Evolutionary conservation across 805 yeast species (phyloP), one percentile per base, ranked within the genome.

Genomic region (Myxozyma geophila): DNA sequence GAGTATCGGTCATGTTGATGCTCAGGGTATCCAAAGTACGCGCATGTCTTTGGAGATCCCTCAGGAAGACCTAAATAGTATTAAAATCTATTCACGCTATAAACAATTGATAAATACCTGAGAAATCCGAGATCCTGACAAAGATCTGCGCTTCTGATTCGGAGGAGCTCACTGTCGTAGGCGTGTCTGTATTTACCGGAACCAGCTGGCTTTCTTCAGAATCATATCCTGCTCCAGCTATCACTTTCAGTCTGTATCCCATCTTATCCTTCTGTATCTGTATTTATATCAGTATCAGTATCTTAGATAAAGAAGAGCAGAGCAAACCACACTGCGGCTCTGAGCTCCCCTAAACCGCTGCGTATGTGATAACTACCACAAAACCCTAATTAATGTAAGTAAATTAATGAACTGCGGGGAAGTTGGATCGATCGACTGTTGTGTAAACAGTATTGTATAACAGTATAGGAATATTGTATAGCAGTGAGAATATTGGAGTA

Each of bases 1-100:
- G 82, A 77, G 62, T 75, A 69, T 10, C 65, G 67, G 58, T 75
- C 77, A 28, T 63, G 28, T 40, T 47, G 21, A 59, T 75, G 79
- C 19, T 53, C 54, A 2, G 64, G 58, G 43, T 54, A 47, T 10
- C 63, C 66, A 60, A 76, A 76, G 63, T 76, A 76, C 28, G 64
- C 57, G 50, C 60, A 23, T 2, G 73, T 63, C 33, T 39, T 53
- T 6, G 61, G 67, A 44, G 68, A 39, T 23, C 59, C 53, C 21
- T 40, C 58, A 7, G 69, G 69, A 8, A 63, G 48, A 12, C 67
- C 67, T 62, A 12, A 3, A 7, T 15, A 17, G 23, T 2, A 6
- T 15, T 17, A 43, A 37, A 39, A 57, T 13, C 28, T 6, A 28
- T 12, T 35, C 17, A 41, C 33, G n/a, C 6, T 19, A 8, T 6